phyloP scores from a whole-genome alignment of 768 basidiomycete species.

The Zangia roseola region DNA sequence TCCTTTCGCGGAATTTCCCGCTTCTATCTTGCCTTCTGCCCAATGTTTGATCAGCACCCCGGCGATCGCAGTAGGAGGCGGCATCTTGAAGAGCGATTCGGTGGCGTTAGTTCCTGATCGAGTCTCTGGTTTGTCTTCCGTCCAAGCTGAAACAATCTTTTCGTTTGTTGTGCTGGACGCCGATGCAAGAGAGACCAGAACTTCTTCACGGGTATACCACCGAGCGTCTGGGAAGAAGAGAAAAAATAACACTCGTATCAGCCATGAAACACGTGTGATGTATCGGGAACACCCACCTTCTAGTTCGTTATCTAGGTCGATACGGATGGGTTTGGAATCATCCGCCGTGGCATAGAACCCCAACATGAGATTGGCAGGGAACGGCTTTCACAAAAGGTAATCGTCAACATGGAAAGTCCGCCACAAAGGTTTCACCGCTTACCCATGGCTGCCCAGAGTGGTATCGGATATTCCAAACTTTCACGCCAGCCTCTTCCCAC shows the following conservation, averaged over 20 bases:
- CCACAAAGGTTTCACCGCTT: constrained; percentile 15
- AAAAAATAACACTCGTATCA: background rate
- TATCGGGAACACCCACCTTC: constrained; percentile 48
- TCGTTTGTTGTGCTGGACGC: constrained; percentile 32
- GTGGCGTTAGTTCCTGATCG: constrained; percentile 19
- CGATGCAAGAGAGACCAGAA: constrained; percentile 53
- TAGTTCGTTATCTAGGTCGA: constrained; percentile 94
- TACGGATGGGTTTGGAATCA: constrained; percentile 68
- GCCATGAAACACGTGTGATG: background rate
- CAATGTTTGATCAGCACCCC: constrained; percentile 85
- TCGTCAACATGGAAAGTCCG: background rate
- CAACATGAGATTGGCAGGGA: constrained; percentile 87
- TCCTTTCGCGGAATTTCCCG: constrained; percentile 43
- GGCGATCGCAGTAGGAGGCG: constrained; percentile 74
- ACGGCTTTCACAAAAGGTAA: constrained; percentile 56
- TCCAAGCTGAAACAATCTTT: constrained; percentile 16
- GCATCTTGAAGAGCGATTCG: constrained; percentile 67
- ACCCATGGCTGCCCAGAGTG: constrained; percentile 90
- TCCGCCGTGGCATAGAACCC: constrained; percentile 84
- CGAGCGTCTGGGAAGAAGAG: constrained; percentile 65
- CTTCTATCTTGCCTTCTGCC: constrained; percentile 59
- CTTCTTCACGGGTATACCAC: constrained; percentile 81
- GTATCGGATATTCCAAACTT: constrained; percentile 78
- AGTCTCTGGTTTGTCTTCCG: constrained; percentile 21
- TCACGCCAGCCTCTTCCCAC: constrained; percentile 95